Evolutionary conservation across 495 filamentous ascomycete species (phyloP).

Genomic region (Peziza echinospora): DNA sequence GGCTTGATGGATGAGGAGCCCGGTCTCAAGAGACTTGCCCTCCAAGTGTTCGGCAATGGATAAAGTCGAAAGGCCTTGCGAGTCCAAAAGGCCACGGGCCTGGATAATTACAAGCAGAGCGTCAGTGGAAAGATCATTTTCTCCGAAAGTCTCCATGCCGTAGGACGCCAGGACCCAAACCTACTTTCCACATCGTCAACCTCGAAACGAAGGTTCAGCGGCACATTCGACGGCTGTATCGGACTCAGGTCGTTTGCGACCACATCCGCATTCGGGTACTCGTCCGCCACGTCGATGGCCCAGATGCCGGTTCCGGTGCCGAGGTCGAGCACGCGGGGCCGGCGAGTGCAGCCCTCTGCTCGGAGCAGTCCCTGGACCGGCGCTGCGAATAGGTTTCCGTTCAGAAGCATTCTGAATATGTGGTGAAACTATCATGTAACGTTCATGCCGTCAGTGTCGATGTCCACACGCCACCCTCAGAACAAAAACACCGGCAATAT

Average conservation of each 20-base stretch:
- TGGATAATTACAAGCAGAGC: not conserved
- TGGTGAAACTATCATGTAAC: constrained; percentile 7
- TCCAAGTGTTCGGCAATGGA: constrained; percentile 20
- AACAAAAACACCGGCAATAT: too few species aligned
- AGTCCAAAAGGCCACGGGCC: not conserved
- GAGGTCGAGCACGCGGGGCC: constrained; percentile 27
- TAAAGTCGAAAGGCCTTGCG: constrained; percentile 18
- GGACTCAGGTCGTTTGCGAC: constrained; percentile 29
- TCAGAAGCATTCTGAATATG: constrained; percentile 14
- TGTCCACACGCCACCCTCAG: too few species aligned
- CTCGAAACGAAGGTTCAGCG: constrained; percentile 32
- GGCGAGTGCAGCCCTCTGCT: constrained; percentile 1
- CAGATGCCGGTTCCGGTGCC: constrained; percentile 34
- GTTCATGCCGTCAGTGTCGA: too few species aligned
- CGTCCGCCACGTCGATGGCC: constrained; percentile 21
- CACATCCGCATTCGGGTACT: constrained; percentile 8
- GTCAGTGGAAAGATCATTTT: too few species aligned
- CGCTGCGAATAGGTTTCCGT: constrained; percentile 23
- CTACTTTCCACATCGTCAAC: constrained; percentile 32
- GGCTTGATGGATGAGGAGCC: too few species aligned
- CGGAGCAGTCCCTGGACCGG: constrained; percentile 13
- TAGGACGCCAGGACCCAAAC: too few species aligned
- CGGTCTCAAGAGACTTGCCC: too few species aligned
- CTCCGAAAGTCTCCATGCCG: too few species aligned
- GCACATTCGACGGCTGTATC: constrained; percentile 32